A percentile compares a stretch with the other conserved stretches of the same genome.
phyloP scores from a whole-genome alignment of 495 filamentous ascomycete species.

The Penicillium ochrochloron region DNA sequence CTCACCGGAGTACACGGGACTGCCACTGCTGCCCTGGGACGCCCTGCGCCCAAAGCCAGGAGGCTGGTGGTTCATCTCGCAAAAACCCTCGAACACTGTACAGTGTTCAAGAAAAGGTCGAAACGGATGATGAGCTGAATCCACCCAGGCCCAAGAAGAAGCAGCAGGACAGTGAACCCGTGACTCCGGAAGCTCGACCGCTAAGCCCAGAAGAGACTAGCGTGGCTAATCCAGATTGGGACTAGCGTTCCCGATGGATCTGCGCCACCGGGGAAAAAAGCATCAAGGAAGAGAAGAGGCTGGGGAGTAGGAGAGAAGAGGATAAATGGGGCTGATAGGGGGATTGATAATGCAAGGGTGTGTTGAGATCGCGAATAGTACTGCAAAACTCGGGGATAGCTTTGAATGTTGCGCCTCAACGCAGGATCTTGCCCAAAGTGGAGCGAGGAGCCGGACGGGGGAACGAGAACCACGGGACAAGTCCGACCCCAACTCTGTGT shows the following conservation, averaged over 20 bases:
- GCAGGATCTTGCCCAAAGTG: constrained; percentile 12
- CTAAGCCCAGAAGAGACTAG: constrained; percentile 36
- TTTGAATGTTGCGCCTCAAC: background rate
- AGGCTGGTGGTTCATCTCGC: constrained; percentile 43
- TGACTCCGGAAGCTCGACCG: constrained; percentile 48
- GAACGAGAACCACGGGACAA: constrained; percentile 34
- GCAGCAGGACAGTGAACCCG: constrained; percentile 37
- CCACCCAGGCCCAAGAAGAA: constrained; percentile 25
- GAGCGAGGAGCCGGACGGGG: constrained; percentile 20
- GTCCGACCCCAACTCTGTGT: constrained; percentile 28
- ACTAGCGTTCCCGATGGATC: constrained; percentile 51
- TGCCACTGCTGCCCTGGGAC: constrained; percentile 44
- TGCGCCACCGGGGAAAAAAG: constrained; percentile 39
- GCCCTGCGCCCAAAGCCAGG: constrained; percentile 39
- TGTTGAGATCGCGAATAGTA: background rate
- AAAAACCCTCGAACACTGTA: constrained; percentile 15
- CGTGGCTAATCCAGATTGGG: constrained; percentile 27
- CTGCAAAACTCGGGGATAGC: background rate
- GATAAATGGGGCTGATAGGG: background rate
- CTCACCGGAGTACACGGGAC: constrained; percentile 46
- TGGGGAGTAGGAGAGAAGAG: background rate
- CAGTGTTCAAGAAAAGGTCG: constrained; percentile 15
- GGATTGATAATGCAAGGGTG: background rate
- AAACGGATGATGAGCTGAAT: constrained; percentile 17
- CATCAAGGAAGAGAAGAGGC: constrained; percentile 23